phyloP scores from a whole-genome alignment of 192 early-diverging fungal genomes.

The Cetraspora pellucida region DNA sequence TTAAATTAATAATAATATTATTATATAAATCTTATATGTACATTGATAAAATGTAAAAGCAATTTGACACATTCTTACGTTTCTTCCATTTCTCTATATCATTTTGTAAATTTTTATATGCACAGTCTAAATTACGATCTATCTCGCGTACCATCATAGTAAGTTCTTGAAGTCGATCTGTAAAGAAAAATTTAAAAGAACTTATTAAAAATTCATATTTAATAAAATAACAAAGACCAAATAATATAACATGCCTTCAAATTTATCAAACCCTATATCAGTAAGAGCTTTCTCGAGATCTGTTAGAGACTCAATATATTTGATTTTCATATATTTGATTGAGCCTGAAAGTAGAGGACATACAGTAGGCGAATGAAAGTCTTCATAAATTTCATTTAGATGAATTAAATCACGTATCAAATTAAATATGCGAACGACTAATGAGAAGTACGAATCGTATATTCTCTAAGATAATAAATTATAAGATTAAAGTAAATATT shows the following conservation, averaged over 20 bases:
- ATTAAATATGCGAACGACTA: conserved; percentile 1
- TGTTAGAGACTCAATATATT: conserved; percentile 16
- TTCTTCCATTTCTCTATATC: conserved; percentile 26
- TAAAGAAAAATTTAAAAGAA: background rate
- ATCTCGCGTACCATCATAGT: conserved; percentile 11
- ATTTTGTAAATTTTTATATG: background rate
- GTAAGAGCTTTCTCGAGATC: conserved; percentile 10
- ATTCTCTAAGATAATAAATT: background rate
- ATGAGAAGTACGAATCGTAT: conserved; percentile 16
- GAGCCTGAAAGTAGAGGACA: conserved; percentile 16
- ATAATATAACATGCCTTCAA: background rate
- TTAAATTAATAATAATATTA: background rate
- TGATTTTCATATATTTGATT: conserved; percentile 22
- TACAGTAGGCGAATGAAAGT: conserved; percentile 11
- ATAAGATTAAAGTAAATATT: background rate
- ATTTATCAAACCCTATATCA: conserved; percentile 18
- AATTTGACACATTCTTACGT: conserved; percentile 8
- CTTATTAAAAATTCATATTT: background rate
- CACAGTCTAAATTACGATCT: conserved; percentile 3
- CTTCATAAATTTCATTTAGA: conserved; percentile 18
- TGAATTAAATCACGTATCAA: conserved; percentile 15
- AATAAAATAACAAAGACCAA: background rate
- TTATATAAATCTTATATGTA: background rate
- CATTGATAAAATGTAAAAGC: conserved; percentile 13
- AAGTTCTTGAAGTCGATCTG: conserved; percentile 17